phyloP scores from a whole-genome alignment of 129 eudicot species.

The Flaveria trinervia region DNA sequence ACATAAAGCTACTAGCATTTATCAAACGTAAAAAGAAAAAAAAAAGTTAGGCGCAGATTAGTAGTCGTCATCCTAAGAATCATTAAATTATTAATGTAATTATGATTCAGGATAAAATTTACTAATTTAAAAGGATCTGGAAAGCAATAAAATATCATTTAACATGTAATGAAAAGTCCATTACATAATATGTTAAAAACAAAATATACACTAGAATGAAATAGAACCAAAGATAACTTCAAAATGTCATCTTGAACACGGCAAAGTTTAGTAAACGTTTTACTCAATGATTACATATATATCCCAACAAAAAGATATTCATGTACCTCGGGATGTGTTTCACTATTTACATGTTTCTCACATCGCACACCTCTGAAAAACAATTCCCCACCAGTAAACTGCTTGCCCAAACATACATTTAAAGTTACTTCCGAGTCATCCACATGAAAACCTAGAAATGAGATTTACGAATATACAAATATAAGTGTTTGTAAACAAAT shows the following conservation, averaged over 20 bases:
- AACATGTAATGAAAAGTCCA: background rate
- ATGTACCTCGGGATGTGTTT: slow-evolving; percentile 73
- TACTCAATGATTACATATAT: background rate
- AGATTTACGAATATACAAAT: slow-evolving; percentile 1
- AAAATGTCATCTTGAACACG: too few relatives aligned
- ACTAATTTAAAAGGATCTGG: background rate
- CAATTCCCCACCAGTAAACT: slow-evolving; percentile 89
- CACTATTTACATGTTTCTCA: slow-evolving; percentile 84
- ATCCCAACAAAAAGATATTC: slow-evolving; percentile 13
- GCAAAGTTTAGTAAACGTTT: too few relatives aligned
- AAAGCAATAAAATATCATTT: background rate
- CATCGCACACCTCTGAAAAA: slow-evolving; percentile 91
- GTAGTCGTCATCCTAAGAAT: too few relatives aligned
- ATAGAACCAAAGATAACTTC: background rate
- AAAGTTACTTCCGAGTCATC: slow-evolving; percentile 95
- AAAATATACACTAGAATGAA: background rate
- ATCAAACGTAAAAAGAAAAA: background rate
- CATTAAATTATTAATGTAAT: background rate
- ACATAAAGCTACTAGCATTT: slow-evolving; percentile 3
- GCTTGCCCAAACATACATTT: slow-evolving; percentile 85
- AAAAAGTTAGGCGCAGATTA: too few relatives aligned
- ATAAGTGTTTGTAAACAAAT: background rate
- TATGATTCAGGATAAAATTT: background rate
- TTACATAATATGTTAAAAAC: background rate
- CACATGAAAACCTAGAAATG: slow-evolving; percentile 75